These are phyloP conservation scores for Dactylella cylindrospora DNA, from an alignment of 2,329 filamentous ascomycete species.

Conservation along the genomic window DNA sequence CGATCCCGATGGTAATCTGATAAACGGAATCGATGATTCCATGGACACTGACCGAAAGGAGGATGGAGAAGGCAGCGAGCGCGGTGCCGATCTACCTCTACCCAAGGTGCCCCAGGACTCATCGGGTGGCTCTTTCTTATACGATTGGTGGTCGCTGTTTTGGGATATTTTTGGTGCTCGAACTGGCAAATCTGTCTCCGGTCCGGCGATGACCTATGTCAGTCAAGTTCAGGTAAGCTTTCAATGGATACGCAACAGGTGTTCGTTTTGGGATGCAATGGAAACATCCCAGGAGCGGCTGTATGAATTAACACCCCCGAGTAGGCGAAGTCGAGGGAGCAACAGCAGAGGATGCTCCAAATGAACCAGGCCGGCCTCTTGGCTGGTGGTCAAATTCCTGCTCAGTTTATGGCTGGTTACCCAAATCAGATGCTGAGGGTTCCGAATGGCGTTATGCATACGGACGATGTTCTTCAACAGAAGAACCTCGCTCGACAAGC, in stretches of 20 bases:
- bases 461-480: slow-evolving; percentile 46
- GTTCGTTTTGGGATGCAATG: neutral
- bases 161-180: slow-evolving; percentile 93
- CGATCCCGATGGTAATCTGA: slow-evolving; percentile 60
- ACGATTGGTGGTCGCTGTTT: slow-evolving; percentile 96
- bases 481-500: slow-evolving; percentile 48
- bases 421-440: slow-evolving; percentile 48
- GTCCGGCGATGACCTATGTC: slow-evolving; percentile 67
- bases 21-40: slow-evolving; percentile 70
- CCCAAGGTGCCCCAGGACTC: slow-evolving; percentile 67
- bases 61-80: slow-evolving; percentile 62
- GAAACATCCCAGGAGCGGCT: slow-evolving; percentile 7
- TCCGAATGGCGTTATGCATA: slow-evolving; percentile 47
- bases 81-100: slow-evolving; percentile 69
- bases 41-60: slow-evolving; percentile 77
- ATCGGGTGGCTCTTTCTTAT: slow-evolving; percentile 78
- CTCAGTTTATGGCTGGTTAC: slow-evolving; percentile 46
- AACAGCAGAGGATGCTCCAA: slow-evolving; percentile 73
- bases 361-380: slow-evolving; percentile 55
- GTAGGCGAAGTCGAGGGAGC: slow-evolving; percentile 66
- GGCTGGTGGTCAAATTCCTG: slow-evolving; percentile 47
- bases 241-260: neutral
- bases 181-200: slow-evolving; percentile 64
- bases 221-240: slow-evolving; percentile 75
- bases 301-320: slow-evolving; percentile 46